phyloP scores from a whole-genome alignment of 495 filamentous ascomycete genomes.

The Neurospora terricola region DNA sequence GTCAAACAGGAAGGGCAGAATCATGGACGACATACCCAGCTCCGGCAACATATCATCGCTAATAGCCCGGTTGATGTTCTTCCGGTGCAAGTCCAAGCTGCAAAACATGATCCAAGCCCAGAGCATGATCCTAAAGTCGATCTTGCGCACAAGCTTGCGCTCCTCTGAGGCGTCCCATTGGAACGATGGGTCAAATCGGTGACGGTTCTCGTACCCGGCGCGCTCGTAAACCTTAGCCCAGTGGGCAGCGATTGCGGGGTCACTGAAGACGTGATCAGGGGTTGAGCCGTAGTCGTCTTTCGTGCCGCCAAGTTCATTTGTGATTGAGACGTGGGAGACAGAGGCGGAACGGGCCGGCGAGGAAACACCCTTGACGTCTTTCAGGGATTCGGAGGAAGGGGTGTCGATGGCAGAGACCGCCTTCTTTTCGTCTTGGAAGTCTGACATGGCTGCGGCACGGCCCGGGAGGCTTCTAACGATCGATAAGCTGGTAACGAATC shows the following conservation, averaged over 20 bases:
- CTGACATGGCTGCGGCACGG: neutral
- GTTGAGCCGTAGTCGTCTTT: slow-evolving; percentile 22
- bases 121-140: slow-evolving; percentile 26
- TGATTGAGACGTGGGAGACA: slow-evolving; percentile 5
- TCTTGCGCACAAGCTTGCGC: slow-evolving; percentile 36
- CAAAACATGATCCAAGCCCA: slow-evolving; percentile 38
- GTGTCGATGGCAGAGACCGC: neutral
- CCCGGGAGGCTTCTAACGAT: neutral
- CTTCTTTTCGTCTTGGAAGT: neutral
- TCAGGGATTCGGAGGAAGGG: neutral
- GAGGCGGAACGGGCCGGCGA: slow-evolving; percentile 1
- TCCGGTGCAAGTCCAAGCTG: slow-evolving; percentile 33
- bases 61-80: slow-evolving; percentile 38
- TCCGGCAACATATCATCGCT: slow-evolving; percentile 32
- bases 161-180: slow-evolving; percentile 41
- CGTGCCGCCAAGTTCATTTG: neutral
- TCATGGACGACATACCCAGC: slow-evolving; percentile 10
- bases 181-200: slow-evolving; percentile 44
- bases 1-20: neutral
- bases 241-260: slow-evolving; percentile 17
- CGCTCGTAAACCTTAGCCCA: slow-evolving; percentile 23
- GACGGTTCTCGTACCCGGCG: slow-evolving; percentile 42
- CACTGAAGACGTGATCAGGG: slow-evolving; percentile 22
- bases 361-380: neutral
- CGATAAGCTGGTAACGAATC: neutral